phyloP scores from a whole-genome alignment of 306 rosid species.

The Fragaria vesca region DNA sequence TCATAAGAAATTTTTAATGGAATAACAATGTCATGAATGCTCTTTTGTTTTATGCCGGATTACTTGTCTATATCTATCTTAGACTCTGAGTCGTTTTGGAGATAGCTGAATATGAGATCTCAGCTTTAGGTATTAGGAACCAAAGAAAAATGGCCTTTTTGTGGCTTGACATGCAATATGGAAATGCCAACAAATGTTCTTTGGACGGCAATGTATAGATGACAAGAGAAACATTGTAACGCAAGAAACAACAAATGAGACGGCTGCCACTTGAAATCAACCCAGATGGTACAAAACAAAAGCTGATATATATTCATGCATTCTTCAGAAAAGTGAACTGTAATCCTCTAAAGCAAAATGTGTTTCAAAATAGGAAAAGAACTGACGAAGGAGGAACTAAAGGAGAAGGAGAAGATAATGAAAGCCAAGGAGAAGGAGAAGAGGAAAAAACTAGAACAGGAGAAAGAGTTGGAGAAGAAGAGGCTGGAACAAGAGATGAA shows the following conservation, averaged over 20 bases:
- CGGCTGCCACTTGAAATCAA: constrained; percentile 13
- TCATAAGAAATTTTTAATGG: not conserved
- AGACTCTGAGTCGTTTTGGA: not conserved
- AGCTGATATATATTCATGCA: not conserved
- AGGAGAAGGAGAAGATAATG: constrained; percentile 38
- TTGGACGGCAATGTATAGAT: constrained; percentile 31
- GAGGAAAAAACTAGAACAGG: constrained; percentile 7
- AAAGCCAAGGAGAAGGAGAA: constrained; percentile 35
- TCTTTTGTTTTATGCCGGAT: not conserved
- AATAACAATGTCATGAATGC: not conserved
- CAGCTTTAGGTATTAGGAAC: not conserved
- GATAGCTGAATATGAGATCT: not conserved
- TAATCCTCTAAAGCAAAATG: constrained; percentile 21
- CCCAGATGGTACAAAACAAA: not conserved
- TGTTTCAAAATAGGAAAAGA: constrained; percentile 47
- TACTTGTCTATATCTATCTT: not conserved
- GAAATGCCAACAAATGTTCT: constrained; percentile 14
- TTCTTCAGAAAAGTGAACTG: not conserved
- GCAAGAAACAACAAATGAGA: constrained; percentile 7
- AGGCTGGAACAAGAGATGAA: constrained; percentile 18
- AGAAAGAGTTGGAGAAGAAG: constrained; percentile 22
- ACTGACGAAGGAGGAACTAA: constrained; percentile 39
- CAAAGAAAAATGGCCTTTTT: constrained; percentile 17
- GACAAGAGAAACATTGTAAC: not conserved
- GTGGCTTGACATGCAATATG: not conserved